A percentile compares a stretch with the other conserved stretches of the same genome.
These are phyloP conservation scores for Artomyces pyxidatus DNA, from an alignment of 768 basidiomycete genomes.

Conservation along the genomic window DNA sequence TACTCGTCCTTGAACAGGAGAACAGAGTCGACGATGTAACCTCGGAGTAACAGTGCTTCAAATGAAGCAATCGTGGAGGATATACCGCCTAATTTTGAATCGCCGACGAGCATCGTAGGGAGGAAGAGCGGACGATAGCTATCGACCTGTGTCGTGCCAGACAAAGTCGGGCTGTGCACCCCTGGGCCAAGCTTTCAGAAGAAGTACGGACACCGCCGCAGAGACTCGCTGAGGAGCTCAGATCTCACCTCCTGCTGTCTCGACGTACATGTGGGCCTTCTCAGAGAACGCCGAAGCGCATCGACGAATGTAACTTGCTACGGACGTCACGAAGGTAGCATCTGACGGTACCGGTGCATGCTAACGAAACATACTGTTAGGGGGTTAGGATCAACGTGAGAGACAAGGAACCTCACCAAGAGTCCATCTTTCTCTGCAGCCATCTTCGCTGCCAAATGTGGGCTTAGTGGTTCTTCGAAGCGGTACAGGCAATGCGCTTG, in stretches of 20 bases:
- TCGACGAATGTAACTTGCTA: slow-evolving; percentile 52
- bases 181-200: no score
- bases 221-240: slow-evolving; percentile 5
- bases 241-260: slow-evolving; percentile 88
- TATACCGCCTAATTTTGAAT: slow-evolving; percentile 88
- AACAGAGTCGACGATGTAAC: slow-evolving; percentile 81
- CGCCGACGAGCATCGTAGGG: slow-evolving; percentile 82
- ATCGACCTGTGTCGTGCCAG: slow-evolving; percentile 78
- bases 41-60: slow-evolving; percentile 84
- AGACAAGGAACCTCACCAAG: slow-evolving; percentile 20
- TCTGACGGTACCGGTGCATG: slow-evolving; percentile 44
- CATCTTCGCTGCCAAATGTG: slow-evolving; percentile 74
- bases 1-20: slow-evolving; percentile 80
- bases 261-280: slow-evolving; percentile 66
- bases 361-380: background rate
- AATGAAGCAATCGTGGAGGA: slow-evolving; percentile 89
- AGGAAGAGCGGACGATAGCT: slow-evolving; percentile 81
- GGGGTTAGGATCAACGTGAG: background rate
- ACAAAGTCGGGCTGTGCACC: slow-evolving; percentile 84
- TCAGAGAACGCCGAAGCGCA: slow-evolving; percentile 32
- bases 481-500: slow-evolving; percentile 69
- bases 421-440: slow-evolving; percentile 26
- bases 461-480: slow-evolving; percentile 86
- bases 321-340: slow-evolving; percentile 51
- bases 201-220: slow-evolving; percentile 2